phyloP scores from a whole-genome alignment of 2,329 filamentous ascomycete genomes.

The Xylaria polymorpha region DNA sequence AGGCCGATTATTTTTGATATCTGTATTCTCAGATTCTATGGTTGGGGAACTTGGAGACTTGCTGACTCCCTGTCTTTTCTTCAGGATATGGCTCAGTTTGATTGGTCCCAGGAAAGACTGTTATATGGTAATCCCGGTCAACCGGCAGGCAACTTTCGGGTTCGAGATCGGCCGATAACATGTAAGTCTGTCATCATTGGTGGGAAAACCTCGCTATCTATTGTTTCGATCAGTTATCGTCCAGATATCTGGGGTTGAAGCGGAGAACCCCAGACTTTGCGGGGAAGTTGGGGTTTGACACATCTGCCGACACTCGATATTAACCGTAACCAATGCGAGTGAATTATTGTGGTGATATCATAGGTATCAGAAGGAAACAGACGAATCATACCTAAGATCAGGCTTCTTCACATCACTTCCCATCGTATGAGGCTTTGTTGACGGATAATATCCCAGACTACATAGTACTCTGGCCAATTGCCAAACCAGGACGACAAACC shows the following conservation, averaged over 20 bases:
- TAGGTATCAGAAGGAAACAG: not conserved
- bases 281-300: slow-evolving; percentile 26
- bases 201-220: slow-evolving; percentile 24
- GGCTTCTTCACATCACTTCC: not conserved
- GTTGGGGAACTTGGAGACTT: slow-evolving; percentile 37
- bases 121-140: not conserved
- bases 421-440: not conserved
- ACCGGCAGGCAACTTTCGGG: slow-evolving; percentile 3
- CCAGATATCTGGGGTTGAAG: slow-evolving; percentile 18
- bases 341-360: not conserved
- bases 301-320: slow-evolving; percentile 27
- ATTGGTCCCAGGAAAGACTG: not conserved
- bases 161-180: slow-evolving; percentile 15
- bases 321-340: slow-evolving; percentile 30
- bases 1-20: not conserved
- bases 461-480: not conserved
- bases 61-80: slow-evolving; percentile 11
- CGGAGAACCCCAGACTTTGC: slow-evolving; percentile 27
- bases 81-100: slow-evolving; percentile 8
- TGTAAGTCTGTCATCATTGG: slow-evolving; percentile 16
- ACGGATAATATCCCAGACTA: slow-evolving; percentile 11
- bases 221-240: not conserved
- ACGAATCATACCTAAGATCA: not conserved
- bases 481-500: not conserved
- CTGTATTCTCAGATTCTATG: not conserved